These are phyloP conservation scores for Phytophthora citrophthora DNA, from an alignment of 352 stramenopile genomes.

Conservation along the genomic window DNA sequence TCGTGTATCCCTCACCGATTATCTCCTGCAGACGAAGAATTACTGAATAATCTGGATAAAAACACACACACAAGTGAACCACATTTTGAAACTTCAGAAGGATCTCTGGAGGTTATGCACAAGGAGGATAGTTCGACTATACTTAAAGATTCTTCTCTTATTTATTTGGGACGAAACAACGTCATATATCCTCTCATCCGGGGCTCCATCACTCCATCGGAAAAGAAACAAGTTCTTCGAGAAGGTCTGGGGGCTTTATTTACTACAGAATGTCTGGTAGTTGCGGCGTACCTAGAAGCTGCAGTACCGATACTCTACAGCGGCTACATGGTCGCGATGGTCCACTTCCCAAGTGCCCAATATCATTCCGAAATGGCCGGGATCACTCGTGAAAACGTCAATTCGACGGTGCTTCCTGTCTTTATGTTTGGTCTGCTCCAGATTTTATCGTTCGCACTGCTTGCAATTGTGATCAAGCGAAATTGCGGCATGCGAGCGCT, in stretches of 20 bases:
- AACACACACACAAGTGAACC: too few relatives aligned
- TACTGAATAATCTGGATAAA: neutral
- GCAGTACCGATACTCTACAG: conserved; percentile 37
- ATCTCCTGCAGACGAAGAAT: neutral
- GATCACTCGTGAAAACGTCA: conserved; percentile 1
- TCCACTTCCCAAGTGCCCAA: conserved; percentile 20
- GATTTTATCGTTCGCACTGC: conserved; percentile 16
- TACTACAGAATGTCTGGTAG: conserved; percentile 34
- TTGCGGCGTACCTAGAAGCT: conserved; percentile 43
- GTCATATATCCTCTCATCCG: neutral
- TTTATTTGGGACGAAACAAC: neutral
- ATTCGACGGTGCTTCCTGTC: conserved; percentile 1
- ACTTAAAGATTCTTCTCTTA: neutral
- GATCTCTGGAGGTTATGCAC: neutral
- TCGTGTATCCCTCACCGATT: neutral
- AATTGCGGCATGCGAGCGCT: conserved; percentile 12
- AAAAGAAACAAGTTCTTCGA: neutral
- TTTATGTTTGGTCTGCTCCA: conserved; percentile 22
- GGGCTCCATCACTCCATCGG: neutral
- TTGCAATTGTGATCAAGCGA: conserved; percentile 15
- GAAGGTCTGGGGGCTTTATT: conserved; percentile 21
- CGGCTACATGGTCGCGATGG: conserved; percentile 13
- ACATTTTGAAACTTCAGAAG: neutral
- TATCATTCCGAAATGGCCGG: conserved; percentile 9
- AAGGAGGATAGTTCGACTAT: neutral